Base-by-base conservation (phyloP, 805 yeast species). In the Zygosaccharomyces siamensis region DNA sequence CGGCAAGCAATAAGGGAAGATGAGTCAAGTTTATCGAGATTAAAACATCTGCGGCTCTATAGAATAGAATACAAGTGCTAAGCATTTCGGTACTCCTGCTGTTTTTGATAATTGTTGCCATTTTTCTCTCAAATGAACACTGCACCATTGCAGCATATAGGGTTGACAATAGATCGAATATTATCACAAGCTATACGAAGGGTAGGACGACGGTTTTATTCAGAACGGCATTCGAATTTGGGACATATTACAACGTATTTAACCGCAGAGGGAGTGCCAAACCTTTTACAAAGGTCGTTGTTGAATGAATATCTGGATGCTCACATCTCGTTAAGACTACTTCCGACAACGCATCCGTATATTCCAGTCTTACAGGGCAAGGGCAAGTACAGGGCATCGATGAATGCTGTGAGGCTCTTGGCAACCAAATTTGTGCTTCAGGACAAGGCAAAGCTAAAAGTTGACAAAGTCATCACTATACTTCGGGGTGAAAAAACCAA, bases 321-420 rank as follows among this genome's bases (percentile, higher is more conserved):
- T 1, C 69, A 77, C 21, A 69, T 85, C 1, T 62, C 72, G 5
- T 68, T 85, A 21, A 64, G 86, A 12, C 66, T 85, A 1, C 72
- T 81, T 32, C 89, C 89, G 0, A 67, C 74, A 0, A 75, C 77
- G 39, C 74, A 73, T 42, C 74, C 80, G 0, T 75, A 74, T 50
- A 55, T 82, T 11, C 89, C 89, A 2, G 66, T 68, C 10, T 64
- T 84, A 24, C 73, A 74, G 44, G 88, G 89, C 1, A 72, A 68
- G 16, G 69, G 73, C 14, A 71, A 82, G 11, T 84, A 83, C 61
- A 71, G 74, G 43, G 74, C 84, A 2, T 73, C 84, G 0, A 62
- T 78, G 49, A 81, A 80, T 55, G 74, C 86, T 1, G 59, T 83
- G 2, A 81, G 80, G 58, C 53, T 81, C 31, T 60, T 80, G 3